Percentiles rank a stretch among this genome's conserved stretches.
Conservation (phyloP, 371 early-diverging fungal genomes). For the Neoconidiobolus thromboides region DNA sequence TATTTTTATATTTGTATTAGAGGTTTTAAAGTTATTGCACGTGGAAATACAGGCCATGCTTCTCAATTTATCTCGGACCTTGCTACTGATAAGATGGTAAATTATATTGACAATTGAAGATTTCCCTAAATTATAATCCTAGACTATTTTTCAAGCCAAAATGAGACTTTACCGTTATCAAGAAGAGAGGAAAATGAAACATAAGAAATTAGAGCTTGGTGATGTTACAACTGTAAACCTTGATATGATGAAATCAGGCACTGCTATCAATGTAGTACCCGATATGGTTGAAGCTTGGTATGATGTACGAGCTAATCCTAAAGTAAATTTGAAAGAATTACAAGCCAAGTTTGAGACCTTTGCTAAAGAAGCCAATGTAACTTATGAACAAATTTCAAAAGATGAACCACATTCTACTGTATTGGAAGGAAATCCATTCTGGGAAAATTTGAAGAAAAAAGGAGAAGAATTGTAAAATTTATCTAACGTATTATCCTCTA, state of each 20-base stretch:
- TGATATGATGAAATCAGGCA: constrained; percentile 14
- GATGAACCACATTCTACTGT: neutral
- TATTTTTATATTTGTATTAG: neutral
- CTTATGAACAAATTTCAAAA: constrained; percentile 22
- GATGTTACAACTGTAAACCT: constrained; percentile 54
- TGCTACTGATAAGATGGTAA: constrained; percentile 38
- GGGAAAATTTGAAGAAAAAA: neutral
- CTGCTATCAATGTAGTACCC: constrained; percentile 50
- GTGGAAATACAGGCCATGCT: constrained; percentile 57
- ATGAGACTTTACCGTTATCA: constrained; percentile 20
- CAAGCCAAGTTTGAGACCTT: constrained; percentile 17
- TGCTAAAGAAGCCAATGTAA: constrained; percentile 10
- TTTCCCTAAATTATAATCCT: neutral
- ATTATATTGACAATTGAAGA: neutral
- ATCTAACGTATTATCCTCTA: neutral
- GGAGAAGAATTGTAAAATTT: neutral
- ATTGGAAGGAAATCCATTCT: neutral
- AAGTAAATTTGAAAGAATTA: constrained; percentile 29
- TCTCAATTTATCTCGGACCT: constrained; percentile 44
- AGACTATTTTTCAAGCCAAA: neutral
- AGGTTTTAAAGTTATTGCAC: constrained; percentile 22
- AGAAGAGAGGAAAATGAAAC: constrained; percentile 24
- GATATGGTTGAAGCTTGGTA: constrained; percentile 32
- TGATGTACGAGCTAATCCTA: constrained; percentile 51
- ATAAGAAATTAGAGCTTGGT: constrained; percentile 28